These are phyloP conservation scores for Emmonsiellopsis sp. DNA, from an alignment of 2,329 filamentous ascomycete species.

Conservation along the genomic window DNA sequence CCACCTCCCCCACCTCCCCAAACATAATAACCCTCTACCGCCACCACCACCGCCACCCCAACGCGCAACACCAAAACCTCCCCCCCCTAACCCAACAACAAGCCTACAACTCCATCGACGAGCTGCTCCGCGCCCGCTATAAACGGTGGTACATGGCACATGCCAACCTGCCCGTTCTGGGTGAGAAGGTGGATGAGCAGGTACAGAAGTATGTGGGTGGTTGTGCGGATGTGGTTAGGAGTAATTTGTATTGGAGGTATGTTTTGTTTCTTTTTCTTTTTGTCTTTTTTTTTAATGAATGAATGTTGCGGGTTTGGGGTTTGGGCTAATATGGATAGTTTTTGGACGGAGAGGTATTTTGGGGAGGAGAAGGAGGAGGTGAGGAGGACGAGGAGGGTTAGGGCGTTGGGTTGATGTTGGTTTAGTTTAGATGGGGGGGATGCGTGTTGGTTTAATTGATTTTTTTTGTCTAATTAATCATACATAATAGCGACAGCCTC, in stretches of 20 bases:
- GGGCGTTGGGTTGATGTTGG: background rate
- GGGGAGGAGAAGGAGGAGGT: conserved; percentile 7
- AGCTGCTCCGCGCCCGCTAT: conserved; percentile 15
- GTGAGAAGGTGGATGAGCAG: conserved; percentile 15
- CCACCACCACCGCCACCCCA: background rate
- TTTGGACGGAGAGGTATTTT: conserved; percentile 16
- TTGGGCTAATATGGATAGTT: conserved; percentile 6
- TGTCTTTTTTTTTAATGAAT: background rate
- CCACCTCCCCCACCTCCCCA: background rate
- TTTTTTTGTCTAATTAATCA: background rate
- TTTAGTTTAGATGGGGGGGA: background rate
- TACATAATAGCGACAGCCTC: background rate
- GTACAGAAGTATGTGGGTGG: conserved; percentile 18
- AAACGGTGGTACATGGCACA: conserved; percentile 18
- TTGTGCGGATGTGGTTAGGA: conserved; percentile 15
- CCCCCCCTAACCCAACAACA: conserved; percentile 10
- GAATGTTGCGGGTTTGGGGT: background rate
- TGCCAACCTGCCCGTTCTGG: conserved; percentile 16
- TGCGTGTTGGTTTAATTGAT: background rate
- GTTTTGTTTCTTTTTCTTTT: background rate
- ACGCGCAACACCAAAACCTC: too few relatives aligned
- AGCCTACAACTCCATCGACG: conserved; percentile 16
- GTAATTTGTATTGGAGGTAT: conserved; percentile 20
- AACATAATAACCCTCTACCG: background rate
- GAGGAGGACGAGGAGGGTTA: background rate